phyloP scores from a whole-genome alignment of 2,329 filamentous ascomycete species.

The Alternaria sp. region DNA sequence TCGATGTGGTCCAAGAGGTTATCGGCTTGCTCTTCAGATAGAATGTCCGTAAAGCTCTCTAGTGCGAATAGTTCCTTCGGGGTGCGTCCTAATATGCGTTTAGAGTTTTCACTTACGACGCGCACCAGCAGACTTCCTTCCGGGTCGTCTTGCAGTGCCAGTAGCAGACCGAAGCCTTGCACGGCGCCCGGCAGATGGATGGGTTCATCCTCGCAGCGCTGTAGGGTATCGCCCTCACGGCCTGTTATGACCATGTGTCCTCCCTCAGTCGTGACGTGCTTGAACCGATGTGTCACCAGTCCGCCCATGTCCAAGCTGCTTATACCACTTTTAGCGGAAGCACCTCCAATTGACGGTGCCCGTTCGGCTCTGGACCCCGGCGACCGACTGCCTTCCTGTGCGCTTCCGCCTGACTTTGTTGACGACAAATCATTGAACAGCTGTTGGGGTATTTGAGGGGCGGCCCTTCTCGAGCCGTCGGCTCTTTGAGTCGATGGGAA shows the following conservation, averaged over 20 bases:
- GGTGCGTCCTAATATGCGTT: constrained; percentile 75
- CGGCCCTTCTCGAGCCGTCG: constrained; percentile 14
- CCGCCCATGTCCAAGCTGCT: constrained; percentile 51
- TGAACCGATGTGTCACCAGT: constrained; percentile 76
- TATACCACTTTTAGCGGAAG: constrained; percentile 43
- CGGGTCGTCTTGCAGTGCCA: constrained; percentile 74
- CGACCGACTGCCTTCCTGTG: constrained; percentile 25
- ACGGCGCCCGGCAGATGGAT: constrained; percentile 86
- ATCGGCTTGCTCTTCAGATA: constrained; percentile 83
- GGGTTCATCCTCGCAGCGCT: constrained; percentile 88
- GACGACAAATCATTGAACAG: constrained; percentile 48
- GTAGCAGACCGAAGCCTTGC: constrained; percentile 78
- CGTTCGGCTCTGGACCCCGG: constrained; percentile 30
- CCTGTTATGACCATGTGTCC: constrained; percentile 86
- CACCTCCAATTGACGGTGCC: constrained; percentile 31
- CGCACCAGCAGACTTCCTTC: constrained; percentile 72
- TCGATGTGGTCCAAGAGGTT: constrained; percentile 86
- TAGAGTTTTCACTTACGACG: constrained; percentile 82
- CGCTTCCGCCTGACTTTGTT: constrained; percentile 33
- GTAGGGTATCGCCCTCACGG: constrained; percentile 71
- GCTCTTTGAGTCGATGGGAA: constrained; percentile 3
- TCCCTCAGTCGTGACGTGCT: constrained; percentile 75
- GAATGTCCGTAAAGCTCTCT: constrained; percentile 79
- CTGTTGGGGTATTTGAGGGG: constrained; percentile 34
- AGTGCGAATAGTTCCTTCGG: constrained; percentile 78